These are phyloP conservation scores for Penicillium macrosclerotiorum DNA, from an alignment of 495 filamentous ascomycete species.

Conservation along the genomic window DNA sequence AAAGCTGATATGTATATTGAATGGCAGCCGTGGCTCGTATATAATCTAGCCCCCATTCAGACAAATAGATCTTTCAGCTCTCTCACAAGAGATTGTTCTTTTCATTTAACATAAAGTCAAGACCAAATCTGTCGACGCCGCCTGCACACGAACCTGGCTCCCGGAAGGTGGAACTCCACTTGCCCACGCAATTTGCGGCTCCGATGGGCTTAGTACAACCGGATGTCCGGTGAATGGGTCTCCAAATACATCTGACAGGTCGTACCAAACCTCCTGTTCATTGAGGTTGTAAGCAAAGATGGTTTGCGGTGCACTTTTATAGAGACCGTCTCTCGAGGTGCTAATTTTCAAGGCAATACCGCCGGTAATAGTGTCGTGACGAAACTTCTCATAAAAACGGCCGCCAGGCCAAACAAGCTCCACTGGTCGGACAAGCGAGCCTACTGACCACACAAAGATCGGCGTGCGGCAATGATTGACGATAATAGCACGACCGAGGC, in stretches of 20 bases:
- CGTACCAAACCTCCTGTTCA: constrained; percentile 50
- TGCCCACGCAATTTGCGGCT: constrained; percentile 46
- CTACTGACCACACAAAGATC: constrained; percentile 58
- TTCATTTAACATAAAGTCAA: constrained; percentile 32
- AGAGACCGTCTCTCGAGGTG: constrained; percentile 44
- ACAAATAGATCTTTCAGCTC: neutral
- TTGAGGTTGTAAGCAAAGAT: constrained; percentile 55
- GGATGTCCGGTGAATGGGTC: constrained; percentile 50
- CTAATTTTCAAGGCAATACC: constrained; percentile 59
- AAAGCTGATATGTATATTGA: no score
- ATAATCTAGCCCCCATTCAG: neutral
- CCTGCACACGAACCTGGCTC: constrained; percentile 44
- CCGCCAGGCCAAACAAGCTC: constrained; percentile 19
- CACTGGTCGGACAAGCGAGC: constrained; percentile 29
- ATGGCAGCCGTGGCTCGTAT: neutral
- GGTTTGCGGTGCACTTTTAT: constrained; percentile 46
- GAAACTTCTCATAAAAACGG: constrained; percentile 42
- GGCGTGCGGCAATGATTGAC: constrained; percentile 46
- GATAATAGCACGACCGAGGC: constrained; percentile 47
- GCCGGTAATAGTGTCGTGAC: constrained; percentile 43
- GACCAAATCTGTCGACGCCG: constrained; percentile 30
- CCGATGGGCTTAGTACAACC: constrained; percentile 36
- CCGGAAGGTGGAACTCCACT: constrained; percentile 49
- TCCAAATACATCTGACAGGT: constrained; percentile 56
- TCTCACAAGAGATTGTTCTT: no score